These are phyloP conservation scores for Termitomyces sp. DNA, from an alignment of 768 basidiomycete genomes.

Conservation along the genomic window DNA sequence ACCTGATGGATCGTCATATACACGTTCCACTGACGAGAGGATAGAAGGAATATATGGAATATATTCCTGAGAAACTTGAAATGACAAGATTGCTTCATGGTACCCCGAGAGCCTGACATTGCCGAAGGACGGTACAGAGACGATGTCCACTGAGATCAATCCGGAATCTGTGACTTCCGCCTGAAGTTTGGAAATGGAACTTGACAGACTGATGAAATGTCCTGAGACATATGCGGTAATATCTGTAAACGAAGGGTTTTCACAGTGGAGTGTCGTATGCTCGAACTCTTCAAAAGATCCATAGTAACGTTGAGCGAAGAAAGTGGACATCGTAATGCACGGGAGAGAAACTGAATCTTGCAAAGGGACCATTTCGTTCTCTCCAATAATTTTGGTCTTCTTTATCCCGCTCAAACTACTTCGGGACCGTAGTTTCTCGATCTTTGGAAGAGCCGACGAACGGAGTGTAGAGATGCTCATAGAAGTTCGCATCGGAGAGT, in stretches of 20 bases:
- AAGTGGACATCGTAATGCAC: neutral
- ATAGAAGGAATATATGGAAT: constrained; percentile 1
- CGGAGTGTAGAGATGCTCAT: neutral
- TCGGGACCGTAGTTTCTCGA: neutral
- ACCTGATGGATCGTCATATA: neutral
- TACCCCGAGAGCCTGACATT: neutral
- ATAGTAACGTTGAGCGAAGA: neutral
- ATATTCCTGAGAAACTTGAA: neutral
- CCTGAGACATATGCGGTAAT: constrained; percentile 8
- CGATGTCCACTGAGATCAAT: neutral
- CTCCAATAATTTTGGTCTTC: neutral
- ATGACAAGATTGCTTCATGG: neutral
- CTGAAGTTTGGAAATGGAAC: constrained; percentile 1
- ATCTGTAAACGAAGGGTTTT: constrained; percentile 4
- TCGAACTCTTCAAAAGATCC: constrained; percentile 2
- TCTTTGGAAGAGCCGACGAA: neutral
- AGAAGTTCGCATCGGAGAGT: neutral
- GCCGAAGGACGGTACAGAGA: neutral
- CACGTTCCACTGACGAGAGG: neutral
- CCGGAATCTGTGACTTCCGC: neutral
- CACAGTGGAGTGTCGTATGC: constrained; percentile 4
- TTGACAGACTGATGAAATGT: neutral
- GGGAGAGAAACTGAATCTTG: neutral
- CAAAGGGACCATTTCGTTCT: neutral
- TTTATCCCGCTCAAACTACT: neutral